Base-by-base conservation (phyloP, 192 early-diverging fungal species). In the Dissophora ornata region DNA sequence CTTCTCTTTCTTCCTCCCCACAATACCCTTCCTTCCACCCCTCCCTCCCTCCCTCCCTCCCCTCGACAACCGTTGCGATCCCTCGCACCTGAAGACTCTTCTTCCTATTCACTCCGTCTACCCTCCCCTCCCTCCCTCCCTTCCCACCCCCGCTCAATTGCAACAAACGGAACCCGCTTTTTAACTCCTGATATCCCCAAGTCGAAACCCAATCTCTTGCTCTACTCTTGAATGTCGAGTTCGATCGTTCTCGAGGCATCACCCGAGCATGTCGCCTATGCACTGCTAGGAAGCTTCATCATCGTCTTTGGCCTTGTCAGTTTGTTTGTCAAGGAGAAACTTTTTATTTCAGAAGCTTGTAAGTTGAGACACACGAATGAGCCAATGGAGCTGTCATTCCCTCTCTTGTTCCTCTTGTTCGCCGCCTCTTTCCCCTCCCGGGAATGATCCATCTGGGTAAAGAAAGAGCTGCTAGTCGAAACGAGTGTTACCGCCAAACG, bases 261-360 rank as follows among this genome's bases (percentile, higher is more conserved):
- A 15, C 58, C 63, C 21, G 73, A 67, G 64, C 73, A 77, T 44
- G 34, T 83, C 24, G 71, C 64, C 19, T 79, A 83, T 57, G 85
- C 84, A 29, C 54, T 91, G 13, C 61, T 91, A 8, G 92, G 92
- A 57, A 88, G 86, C 16, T 91, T 92, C 60, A 88, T 91, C 53
- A 80, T 91, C 15, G 34, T 87, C 0, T 88, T 87, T 40, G 91
- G 90, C 7, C 80, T 92, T 1, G 85, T 85, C 36, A 92, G 91
- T 36, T 56, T 90, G 40, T 73, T 90, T 51, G 69, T 88, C 54
- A 94, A 92, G 59, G 89, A 94, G 29, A 83, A 85, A 3, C 79
- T 94, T 22, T 94, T 87, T 44, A 57, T 94, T 33, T 90, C 90
- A 10, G 92, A 92, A 79, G 87, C 91, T 5, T 84, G 88, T 89